These are phyloP conservation scores for Nitzschia sp. DNA, from an alignment of 108 stramenopile species.

Conservation along the genomic window DNA sequence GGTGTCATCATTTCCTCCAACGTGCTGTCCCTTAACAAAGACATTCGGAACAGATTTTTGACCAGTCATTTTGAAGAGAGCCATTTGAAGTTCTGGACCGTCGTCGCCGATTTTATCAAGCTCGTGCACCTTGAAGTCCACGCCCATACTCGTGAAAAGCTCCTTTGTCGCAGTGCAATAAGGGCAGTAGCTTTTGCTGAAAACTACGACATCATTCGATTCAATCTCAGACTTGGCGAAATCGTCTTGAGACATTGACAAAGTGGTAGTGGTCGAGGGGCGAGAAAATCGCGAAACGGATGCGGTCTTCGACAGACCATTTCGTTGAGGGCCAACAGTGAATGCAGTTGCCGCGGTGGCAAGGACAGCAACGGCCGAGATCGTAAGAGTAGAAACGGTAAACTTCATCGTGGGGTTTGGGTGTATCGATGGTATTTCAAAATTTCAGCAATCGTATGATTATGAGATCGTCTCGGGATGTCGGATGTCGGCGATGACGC, in stretches of 20 bases:
- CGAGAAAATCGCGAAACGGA: background rate
- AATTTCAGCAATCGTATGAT: no score
- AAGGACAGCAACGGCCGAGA: conserved; percentile 2
- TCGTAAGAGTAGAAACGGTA: background rate
- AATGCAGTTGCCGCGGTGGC: conserved; percentile 21
- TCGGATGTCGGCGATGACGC: no score
- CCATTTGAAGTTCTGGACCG: conserved; percentile 65
- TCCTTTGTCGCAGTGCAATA: conserved; percentile 68
- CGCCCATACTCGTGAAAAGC: conserved; percentile 48
- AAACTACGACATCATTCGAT: conserved; percentile 61
- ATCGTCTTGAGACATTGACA: conserved; percentile 33
- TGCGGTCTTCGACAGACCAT: background rate
- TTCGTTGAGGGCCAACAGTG: conserved; percentile 4
- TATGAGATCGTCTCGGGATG: no score
- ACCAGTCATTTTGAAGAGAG: conserved; percentile 54
- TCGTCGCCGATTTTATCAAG: conserved; percentile 67
- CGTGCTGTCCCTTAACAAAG: conserved; percentile 75
- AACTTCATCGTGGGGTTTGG: background rate
- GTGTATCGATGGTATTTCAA: background rate
- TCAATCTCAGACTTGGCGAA: conserved; percentile 77
- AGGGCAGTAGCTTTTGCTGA: conserved; percentile 72
- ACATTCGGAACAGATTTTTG: conserved; percentile 88
- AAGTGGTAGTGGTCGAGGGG: background rate
- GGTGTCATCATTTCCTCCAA: conserved; percentile 82
- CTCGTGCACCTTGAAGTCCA: conserved; percentile 65